These are phyloP conservation scores for Aureobasidium sp. DNA, from an alignment of 2,329 filamentous ascomycete species.

Conservation along the genomic window DNA sequence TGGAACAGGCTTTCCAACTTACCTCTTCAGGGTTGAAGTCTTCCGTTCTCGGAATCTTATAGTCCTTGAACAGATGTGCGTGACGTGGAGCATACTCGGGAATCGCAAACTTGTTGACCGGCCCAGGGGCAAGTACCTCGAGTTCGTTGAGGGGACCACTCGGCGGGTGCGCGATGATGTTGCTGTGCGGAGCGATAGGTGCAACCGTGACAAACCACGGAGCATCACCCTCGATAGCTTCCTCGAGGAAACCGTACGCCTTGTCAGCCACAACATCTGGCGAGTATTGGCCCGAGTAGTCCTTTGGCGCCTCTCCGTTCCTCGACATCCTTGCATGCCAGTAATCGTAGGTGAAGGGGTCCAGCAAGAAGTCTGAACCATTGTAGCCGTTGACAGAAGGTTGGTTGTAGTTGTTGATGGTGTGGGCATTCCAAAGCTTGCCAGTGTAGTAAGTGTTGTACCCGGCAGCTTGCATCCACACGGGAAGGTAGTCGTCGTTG, in stretches of 20 bases:
- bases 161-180: constrained; percentile 13
- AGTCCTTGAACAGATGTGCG: constrained; percentile 46
- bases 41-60: constrained; percentile 45
- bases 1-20: neutral
- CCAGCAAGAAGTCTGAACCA: constrained; percentile 39
- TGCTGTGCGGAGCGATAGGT: constrained; percentile 24
- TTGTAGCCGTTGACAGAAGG: constrained; percentile 52
- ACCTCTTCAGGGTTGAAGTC: constrained; percentile 34
- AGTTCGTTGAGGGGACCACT: neutral
- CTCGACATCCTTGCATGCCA: constrained; percentile 54
- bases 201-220: constrained; percentile 26
- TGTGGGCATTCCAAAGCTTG: constrained; percentile 60
- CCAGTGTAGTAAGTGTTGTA: constrained; percentile 65
- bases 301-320: constrained; percentile 47
- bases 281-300: constrained; percentile 46
- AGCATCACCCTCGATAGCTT: constrained; percentile 14
- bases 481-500: constrained; percentile 58
- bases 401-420: constrained; percentile 50
- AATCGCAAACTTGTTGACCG: constrained; percentile 16
- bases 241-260: constrained; percentile 47
- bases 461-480: constrained; percentile 59
- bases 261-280: constrained; percentile 53
- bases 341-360: constrained; percentile 61
- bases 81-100: constrained; percentile 46
- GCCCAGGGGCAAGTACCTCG: neutral